Conservation (phyloP, 2,329 filamentous ascomycete species). For the Cucurbitaria berberidis region DNA sequence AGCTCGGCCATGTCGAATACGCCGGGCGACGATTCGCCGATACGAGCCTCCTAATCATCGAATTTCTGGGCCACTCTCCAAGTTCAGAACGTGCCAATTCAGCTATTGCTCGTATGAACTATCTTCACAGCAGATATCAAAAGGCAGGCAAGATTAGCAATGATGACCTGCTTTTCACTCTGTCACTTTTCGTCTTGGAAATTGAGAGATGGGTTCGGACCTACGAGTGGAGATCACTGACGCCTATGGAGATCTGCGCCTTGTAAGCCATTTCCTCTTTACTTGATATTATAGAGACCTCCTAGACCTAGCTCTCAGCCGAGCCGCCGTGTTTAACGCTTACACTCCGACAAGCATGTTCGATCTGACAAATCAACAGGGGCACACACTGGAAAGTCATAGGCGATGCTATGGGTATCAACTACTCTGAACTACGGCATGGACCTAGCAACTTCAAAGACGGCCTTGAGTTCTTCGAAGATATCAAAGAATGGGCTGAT, state of each 20-base stretch:
- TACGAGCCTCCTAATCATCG: constrained; percentile 40
- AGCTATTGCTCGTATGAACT: constrained; percentile 69
- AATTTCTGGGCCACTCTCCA: constrained; percentile 36
- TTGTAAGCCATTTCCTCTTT: constrained; percentile 42
- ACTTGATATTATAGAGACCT: background rate
- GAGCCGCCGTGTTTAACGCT: background rate
- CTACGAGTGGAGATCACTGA: constrained; percentile 74
- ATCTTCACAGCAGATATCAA: constrained; percentile 64
- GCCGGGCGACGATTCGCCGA: constrained; percentile 41
- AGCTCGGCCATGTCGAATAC: constrained; percentile 31
- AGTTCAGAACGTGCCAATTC: constrained; percentile 43
- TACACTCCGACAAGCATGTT: background rate
- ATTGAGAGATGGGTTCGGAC: constrained; percentile 67
- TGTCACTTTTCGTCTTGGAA: constrained; percentile 69
- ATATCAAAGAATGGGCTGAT: constrained; percentile 58
- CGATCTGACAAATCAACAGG: constrained; percentile 10
- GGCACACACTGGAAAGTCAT: constrained; percentile 74
- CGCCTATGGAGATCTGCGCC: constrained; percentile 71
- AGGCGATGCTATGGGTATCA: constrained; percentile 73
- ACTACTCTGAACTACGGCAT: constrained; percentile 52
- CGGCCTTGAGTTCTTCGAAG: constrained; percentile 61
- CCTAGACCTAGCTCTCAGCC: background rate
- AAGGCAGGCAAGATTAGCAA: constrained; percentile 65
- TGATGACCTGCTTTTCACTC: constrained; percentile 69
- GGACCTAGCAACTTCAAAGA: constrained; percentile 52